phyloP scores from a whole-genome alignment of 1,284 basidiomycete species.

The Sanghuangporus baumii region DNA sequence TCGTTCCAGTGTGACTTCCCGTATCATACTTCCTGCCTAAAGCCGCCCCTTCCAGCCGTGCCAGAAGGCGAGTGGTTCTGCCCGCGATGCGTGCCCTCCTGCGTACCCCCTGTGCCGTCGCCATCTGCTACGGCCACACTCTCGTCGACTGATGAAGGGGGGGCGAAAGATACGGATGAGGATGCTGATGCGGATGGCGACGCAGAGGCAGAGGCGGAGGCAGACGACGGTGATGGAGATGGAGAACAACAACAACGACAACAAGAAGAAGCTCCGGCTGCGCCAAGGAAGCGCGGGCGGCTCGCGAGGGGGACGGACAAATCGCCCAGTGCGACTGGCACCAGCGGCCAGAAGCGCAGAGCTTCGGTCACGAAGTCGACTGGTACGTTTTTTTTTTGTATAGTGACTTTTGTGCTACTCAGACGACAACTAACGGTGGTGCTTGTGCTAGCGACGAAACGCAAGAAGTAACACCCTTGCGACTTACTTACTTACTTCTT shows the following conservation, averaged over 20 bases:
- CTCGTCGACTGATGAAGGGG: not conserved
- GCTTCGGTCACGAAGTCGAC: not conserved
- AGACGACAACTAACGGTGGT: too few species aligned
- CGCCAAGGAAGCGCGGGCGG: slow-evolving; percentile 27
- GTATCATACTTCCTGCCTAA: slow-evolving; percentile 80
- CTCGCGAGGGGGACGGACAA: slow-evolving; percentile 8
- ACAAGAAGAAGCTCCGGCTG: slow-evolving; percentile 17
- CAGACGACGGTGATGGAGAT: slow-evolving; percentile 23
- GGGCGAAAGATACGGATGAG: not conserved
- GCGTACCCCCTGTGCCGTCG: slow-evolving; percentile 1
- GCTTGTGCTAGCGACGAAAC: slow-evolving; percentile 22
- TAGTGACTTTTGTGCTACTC: not conserved
- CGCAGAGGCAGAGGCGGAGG: slow-evolving; percentile 17
- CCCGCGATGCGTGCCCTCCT: slow-evolving; percentile 46
- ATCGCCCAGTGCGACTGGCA: slow-evolving; percentile 17
- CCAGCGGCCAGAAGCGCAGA: slow-evolving; percentile 16
- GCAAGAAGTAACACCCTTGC: slow-evolving; percentile 24
- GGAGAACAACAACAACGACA: slow-evolving; percentile 25
- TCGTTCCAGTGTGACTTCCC: slow-evolving; percentile 82
- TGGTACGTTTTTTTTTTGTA: not conserved
- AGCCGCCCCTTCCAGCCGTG: slow-evolving; percentile 68
- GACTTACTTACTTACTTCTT: not conserved
- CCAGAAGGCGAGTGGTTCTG: slow-evolving; percentile 96
- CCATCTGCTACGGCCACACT: slow-evolving; percentile 8
- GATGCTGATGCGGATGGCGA: slow-evolving; percentile 12